Evolutionary conservation across 768 basidiomycete genomes (phyloP), one percentile per base, ranked within the genome.

Genomic region (Boletus coccyginus): DNA sequence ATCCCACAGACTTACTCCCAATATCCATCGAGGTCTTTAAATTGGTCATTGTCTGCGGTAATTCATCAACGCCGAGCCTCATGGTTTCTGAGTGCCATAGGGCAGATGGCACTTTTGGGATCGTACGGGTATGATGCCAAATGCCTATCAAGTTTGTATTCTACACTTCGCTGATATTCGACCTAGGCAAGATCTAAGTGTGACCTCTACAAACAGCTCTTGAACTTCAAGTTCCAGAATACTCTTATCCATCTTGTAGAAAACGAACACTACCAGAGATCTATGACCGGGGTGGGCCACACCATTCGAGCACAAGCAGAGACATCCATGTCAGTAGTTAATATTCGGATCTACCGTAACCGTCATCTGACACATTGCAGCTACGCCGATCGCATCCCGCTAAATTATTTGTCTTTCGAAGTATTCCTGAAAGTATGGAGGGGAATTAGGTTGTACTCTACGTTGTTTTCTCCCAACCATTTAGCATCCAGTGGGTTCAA

Each of bases 1-100:
- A 92, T 64, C 82, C 88, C 17, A 88, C 88, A 62, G 91, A 94
- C 66, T 73, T 94, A n/a, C 74, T 98, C 8, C 96, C 96, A 3
- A 69, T 97, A 55, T 90, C 92, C 27, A 78, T 98, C 51, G 82
- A 85, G 57, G 77, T 88, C n/a, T 75, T 77, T 35, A 92, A 87
- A 50, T 92, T 92, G 27, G 89, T 89, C 17, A 83, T 98, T 46
- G 82, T 90, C 19, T 80, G 87, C 19, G 96, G 96, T 12, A 98
- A 95, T 73, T 74, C 82, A 21, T 91, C 95, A 0, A 97, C 93
- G 0, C 88, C 90, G 0, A 87, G 78, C 63, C 74, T 97, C 7
- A 78, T 96, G 40, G 85, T 97, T 27, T 83, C 84, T 0, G 91
- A 94, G 66, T 97, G 95, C 62, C 77, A 82, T 53, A 76, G 77